A percentile compares a stretch with the other conserved stretches of the same genome.
Evolutionary conservation across 225 moss, liverwort and hornwort species (phyloP).

Genomic region (Marchantia paleacea): DNA sequence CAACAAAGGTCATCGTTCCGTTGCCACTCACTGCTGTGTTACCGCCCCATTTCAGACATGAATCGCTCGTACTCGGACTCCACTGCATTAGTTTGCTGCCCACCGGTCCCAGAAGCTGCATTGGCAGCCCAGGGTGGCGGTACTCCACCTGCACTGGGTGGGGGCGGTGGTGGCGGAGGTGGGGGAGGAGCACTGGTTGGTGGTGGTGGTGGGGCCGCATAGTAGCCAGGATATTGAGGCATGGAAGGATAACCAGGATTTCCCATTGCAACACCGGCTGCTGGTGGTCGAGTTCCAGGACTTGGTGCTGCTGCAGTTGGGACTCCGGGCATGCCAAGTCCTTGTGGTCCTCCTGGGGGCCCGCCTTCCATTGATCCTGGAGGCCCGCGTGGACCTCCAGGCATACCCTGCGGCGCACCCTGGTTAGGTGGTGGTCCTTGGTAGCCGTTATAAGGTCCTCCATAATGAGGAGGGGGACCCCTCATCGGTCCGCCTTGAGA

Average conservation of each 20-base stretch:
- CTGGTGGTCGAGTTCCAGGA: conserved; percentile 63
- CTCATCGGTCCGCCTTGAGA: conserved; percentile 71
- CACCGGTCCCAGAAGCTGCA: conserved; percentile 50
- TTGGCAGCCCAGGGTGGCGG: conserved; percentile 80
- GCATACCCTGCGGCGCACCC: conserved; percentile 39
- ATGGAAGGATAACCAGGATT: conserved; percentile 56
- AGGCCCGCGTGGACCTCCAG: conserved; percentile 49
- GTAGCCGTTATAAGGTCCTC: conserved; percentile 74
- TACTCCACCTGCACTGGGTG: conserved; percentile 55
- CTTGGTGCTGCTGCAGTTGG: conserved; percentile 62
- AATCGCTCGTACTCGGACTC: conserved; percentile 98
- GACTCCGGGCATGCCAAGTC: conserved; percentile 72
- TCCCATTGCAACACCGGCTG: conserved; percentile 56
- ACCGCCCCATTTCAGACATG: conserved; percentile 99
- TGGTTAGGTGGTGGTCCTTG: conserved; percentile 65
- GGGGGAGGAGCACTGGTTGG: conserved; percentile 77
- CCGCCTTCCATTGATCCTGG: conserved; percentile 56
- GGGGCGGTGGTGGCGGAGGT: conserved; percentile 71
- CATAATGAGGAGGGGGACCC: conserved; percentile 64
- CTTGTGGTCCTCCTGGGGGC: conserved; percentile 64
- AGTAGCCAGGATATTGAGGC: conserved; percentile 81
- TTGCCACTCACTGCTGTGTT: conserved; percentile 31
- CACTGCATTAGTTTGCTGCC: conserved; percentile 78
- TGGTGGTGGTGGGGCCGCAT: conserved; percentile 72
- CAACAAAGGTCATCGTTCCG: conserved; percentile 21